phyloP scores from a whole-genome alignment of 1,284 basidiomycete species.

The Fomitopsis betulina region DNA sequence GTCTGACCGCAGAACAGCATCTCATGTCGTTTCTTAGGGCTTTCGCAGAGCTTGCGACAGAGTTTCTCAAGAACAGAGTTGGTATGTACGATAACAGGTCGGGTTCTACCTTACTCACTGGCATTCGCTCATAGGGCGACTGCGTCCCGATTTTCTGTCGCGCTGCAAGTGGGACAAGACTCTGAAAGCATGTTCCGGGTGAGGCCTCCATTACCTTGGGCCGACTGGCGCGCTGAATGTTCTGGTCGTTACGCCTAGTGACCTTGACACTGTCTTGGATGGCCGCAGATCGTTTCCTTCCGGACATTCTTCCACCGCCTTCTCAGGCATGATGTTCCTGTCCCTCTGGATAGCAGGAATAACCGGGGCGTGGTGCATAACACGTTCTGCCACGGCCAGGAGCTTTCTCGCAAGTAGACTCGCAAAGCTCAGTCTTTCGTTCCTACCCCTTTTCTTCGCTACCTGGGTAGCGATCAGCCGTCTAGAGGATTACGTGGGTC shows the following conservation, averaged over 20 bases:
- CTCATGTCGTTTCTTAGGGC: conserved; percentile 29
- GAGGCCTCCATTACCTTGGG: background rate
- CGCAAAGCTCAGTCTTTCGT: conserved; percentile 41
- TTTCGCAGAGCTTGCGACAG: conserved; percentile 44
- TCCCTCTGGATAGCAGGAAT: conserved; percentile 61
- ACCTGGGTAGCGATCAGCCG: conserved; percentile 59
- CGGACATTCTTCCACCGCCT: conserved; percentile 65
- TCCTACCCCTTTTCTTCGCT: conserved; percentile 51
- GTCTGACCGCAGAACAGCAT: background rate
- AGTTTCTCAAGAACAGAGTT: conserved; percentile 54
- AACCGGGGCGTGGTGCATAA: conserved; percentile 55
- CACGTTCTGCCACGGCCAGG: conserved; percentile 31
- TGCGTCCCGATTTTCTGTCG: conserved; percentile 66
- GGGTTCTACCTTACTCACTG: background rate
- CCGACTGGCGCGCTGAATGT: background rate
- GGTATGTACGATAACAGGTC: conserved; percentile 31
- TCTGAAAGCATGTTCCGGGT: conserved; percentile 53
- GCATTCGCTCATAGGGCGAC: conserved; percentile 38
- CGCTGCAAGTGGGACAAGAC: conserved; percentile 58
- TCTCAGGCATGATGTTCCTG: conserved; percentile 60
- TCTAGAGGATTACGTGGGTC: conserved; percentile 62
- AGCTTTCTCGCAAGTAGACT: conserved; percentile 45
- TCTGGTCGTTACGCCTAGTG: conserved; percentile 26
- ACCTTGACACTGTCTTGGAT: conserved; percentile 36
- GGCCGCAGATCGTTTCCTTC: conserved; percentile 63